Conservation (phyloP, 129 eudicot species). For the Lactuca sativa region DNA sequence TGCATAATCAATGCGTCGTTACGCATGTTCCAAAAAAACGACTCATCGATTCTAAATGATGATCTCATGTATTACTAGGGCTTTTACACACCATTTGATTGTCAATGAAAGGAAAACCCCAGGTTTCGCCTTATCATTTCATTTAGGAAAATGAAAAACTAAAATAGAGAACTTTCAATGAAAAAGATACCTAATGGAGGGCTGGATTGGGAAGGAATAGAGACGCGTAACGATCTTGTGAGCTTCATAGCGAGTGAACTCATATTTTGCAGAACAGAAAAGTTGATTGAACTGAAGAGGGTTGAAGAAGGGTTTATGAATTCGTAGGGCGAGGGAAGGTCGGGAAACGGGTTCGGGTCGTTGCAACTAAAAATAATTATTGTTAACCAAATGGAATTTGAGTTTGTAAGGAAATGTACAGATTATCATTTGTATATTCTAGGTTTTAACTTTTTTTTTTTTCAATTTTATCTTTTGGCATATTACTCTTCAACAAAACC, state of each 20-base stretch:
- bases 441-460: no score
- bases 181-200: constrained; percentile 32
- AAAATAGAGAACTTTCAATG: background rate
- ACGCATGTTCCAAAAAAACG: constrained; percentile 4
- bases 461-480: no score
- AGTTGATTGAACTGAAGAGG: constrained; percentile 3
- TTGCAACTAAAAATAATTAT: background rate
- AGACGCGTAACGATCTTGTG: constrained; percentile 32
- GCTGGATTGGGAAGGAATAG: constrained; percentile 23
- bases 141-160: background rate
- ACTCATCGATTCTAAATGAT: background rate
- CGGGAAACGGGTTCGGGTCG: constrained; percentile 15
- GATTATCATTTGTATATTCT: no score
- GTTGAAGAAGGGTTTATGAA: constrained; percentile 40
- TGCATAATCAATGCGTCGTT: constrained; percentile 19
- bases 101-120: background rate
- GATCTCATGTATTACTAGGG: background rate
- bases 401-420: no score
- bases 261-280: constrained; percentile 36
- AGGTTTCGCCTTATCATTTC: background rate
- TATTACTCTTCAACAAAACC: no score
- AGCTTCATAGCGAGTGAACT: constrained; percentile 43
- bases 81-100: constrained; percentile 20
- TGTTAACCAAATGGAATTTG: background rate
- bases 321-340: background rate